phyloP scores from a whole-genome alignment of 805 yeast genomes.

The Osmozyma mogii region DNA sequence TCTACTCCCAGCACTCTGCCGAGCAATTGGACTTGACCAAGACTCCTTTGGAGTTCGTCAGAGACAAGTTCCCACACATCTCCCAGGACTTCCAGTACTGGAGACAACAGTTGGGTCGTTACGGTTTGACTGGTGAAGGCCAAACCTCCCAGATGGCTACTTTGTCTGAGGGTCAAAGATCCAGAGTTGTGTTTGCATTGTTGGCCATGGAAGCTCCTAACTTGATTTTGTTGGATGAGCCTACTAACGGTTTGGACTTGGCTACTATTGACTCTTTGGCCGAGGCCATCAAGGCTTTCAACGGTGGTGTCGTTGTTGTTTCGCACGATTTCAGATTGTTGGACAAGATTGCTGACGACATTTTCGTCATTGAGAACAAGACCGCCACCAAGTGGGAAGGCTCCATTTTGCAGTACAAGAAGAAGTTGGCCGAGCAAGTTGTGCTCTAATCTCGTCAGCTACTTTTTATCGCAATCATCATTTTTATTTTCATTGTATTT shows the following conservation, averaged over 20 bases:
- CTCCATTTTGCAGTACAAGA: constrained; percentile 82
- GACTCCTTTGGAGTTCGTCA: constrained; percentile 92
- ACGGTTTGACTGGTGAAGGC: constrained; percentile 97
- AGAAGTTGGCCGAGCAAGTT: constrained; percentile 86
- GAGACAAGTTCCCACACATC: constrained; percentile 81
- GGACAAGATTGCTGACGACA: constrained; percentile 96
- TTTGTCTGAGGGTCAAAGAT: constrained; percentile 97
- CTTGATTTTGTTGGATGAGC: constrained; percentile 93
- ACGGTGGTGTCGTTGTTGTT: constrained; percentile 98
- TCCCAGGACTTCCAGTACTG: constrained; percentile 98
- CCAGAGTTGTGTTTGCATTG: constrained; percentile 95
- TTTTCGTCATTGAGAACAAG: constrained; percentile 91
- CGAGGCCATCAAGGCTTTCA: constrained; percentile 87
- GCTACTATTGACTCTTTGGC: constrained; percentile 98
- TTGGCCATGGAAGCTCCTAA: constrained; percentile 94
- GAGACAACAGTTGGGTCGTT: constrained; percentile 97
- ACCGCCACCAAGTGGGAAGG: constrained; percentile 97
- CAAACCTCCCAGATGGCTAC: constrained; percentile 99
- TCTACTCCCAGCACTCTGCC: constrained; percentile 97
- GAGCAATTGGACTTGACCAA: constrained; percentile 95
- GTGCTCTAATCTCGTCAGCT: no score
- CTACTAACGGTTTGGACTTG: constrained; percentile 98
- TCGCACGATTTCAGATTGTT: constrained; percentile 98
- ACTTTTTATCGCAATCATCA: no score
- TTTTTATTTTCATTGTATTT: no score